Evolutionary conservation across 2,329 filamentous ascomycete species (phyloP), one percentile per base, ranked within the genome.

Genomic region (Aspergillus clavatus): DNA sequence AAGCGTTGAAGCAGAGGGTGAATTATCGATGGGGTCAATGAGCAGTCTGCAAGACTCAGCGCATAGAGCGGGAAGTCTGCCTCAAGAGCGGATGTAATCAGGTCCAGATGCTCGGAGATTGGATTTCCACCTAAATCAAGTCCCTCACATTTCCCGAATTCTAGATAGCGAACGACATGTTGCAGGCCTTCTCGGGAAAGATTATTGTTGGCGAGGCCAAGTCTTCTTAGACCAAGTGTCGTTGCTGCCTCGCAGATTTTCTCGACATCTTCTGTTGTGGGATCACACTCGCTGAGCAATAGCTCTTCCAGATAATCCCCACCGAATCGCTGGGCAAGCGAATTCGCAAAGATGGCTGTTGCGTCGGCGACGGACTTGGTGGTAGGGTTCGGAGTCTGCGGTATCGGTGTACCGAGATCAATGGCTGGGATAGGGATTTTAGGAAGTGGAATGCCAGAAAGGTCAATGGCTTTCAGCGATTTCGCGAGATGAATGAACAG

Each of bases 121-220:
- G 93, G 81, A 57, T 97, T 97, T 19, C 89, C 88, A 31, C 89
- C 89, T 10, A 97, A 71, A 64, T 97, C 93, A 4, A 98, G 75
- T 5, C 89, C 91, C 64, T 94, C 86, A 56, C 91, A 97, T 40
- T 83, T 78, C 0, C 86, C 85, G 18, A 82, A 82, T 22, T 81
- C 78, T 16, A 97, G 67, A 61, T 90, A 97, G 43, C 80, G 80
- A 23, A 85, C 77, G 23, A 96, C 79, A 59, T 95, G 84, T 42
- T 81, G 76, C 41, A 96, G 69, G 0, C 87, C 87, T 56, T 86
- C 82, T 5, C 78, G 75, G 42, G 87, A 83, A 22, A 98, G 76
- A 24, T 82, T 73, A 57, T 95, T 96, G 45, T 87, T 84, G 5
- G 90, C 89, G 23, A 97, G 76, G 1, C 90, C 88, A 1, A 97